These are phyloP conservation scores for Achaetomiella virescens DNA, from an alignment of 495 filamentous ascomycete genomes.

Conservation along the genomic window DNA sequence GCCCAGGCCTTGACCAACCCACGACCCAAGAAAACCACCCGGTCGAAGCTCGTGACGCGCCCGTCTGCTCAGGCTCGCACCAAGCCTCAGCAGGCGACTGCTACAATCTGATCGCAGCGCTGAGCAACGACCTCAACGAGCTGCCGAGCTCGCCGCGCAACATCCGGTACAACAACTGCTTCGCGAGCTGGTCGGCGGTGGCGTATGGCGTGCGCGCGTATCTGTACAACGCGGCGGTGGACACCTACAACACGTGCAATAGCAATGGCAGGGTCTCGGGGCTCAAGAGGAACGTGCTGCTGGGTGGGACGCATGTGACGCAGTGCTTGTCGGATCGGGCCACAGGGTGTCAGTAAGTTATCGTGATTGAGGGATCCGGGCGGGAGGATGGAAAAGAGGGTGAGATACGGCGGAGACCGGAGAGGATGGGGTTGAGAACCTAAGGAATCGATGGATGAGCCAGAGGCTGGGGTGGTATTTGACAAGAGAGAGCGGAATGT, in stretches of 20 bases:
- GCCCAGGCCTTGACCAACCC: background rate
- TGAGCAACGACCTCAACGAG: constrained; percentile 1
- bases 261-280: background rate
- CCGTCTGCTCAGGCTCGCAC: too few relatives aligned
- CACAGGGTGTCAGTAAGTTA: background rate
- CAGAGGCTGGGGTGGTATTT: too few relatives aligned
- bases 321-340: background rate
- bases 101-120: background rate
- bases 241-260: constrained; percentile 1
- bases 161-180: constrained; percentile 2
- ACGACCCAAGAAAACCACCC: background rate
- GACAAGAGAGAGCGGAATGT: too few relatives aligned
- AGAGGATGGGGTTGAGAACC: too few relatives aligned
- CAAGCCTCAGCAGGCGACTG: too few relatives aligned
- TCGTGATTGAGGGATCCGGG: too few relatives aligned
- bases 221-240: background rate
- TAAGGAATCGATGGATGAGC: too few relatives aligned
- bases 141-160: background rate
- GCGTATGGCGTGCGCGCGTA: background rate
- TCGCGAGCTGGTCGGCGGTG: background rate
- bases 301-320: background rate
- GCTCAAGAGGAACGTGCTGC: background rate
- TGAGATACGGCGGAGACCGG: background rate
- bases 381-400: too few relatives aligned
- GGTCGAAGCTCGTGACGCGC: too few relatives aligned